Evolutionary conservation across 2,329 filamentous ascomycete species (phyloP).

Genomic region (Aspergillus novofumigatus): DNA sequence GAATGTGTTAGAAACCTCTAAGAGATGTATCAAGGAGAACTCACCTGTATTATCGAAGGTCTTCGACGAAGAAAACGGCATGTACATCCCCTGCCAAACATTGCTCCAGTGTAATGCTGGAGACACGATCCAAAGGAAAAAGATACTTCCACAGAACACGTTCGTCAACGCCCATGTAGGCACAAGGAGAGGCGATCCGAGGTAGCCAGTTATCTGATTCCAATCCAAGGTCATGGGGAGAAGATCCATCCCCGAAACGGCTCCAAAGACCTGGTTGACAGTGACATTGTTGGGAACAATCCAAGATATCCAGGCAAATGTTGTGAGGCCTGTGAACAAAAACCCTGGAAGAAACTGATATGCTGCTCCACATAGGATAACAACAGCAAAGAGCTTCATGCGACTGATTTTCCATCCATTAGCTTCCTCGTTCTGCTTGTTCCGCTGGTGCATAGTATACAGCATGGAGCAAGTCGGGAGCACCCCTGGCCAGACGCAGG

Average conservation of each 20-base stretch:
- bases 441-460: slow-evolving; percentile 24
- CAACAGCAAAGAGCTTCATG: slow-evolving; percentile 26
- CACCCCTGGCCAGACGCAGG: slow-evolving; percentile 58
- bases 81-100: slow-evolving; percentile 58
- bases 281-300: slow-evolving; percentile 23
- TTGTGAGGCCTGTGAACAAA: slow-evolving; percentile 27
- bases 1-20: background rate
- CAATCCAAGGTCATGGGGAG: slow-evolving; percentile 41
- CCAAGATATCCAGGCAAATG: slow-evolving; percentile 28
- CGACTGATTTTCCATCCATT: slow-evolving; percentile 37
- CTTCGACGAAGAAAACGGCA: slow-evolving; percentile 49
- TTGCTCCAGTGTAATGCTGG: slow-evolving; percentile 61
- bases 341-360: slow-evolving; percentile 24
- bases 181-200: slow-evolving; percentile 60
- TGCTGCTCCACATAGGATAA: slow-evolving; percentile 29
- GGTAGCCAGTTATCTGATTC: slow-evolving; percentile 45
- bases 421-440: slow-evolving; percentile 38
- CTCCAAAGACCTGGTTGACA: slow-evolving; percentile 28
- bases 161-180: slow-evolving; percentile 69
- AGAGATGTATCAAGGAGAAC: background rate
- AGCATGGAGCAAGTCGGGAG: slow-evolving; percentile 36
- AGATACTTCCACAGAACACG: slow-evolving; percentile 59
- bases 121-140: slow-evolving; percentile 58
- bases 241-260: slow-evolving; percentile 26
- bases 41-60: slow-evolving; percentile 11